Conservation (phyloP, 495 filamentous ascomycete genomes). For the Trichocladium antarcticum region DNA sequence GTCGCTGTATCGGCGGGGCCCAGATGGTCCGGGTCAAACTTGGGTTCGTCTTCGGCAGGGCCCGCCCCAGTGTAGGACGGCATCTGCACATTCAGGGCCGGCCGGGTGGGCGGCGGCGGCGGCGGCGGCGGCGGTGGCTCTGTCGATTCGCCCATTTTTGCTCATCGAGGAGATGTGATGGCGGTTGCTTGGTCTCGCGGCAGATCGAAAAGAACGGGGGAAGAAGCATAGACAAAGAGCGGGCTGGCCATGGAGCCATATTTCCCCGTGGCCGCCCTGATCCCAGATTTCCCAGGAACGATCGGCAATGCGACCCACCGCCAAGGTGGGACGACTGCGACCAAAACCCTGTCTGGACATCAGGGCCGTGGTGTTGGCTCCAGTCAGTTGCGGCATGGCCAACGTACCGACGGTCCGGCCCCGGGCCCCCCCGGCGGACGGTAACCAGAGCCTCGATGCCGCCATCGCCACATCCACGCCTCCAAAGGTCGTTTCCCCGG, state of each 20-base stretch:
- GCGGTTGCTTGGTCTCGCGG: too few relatives aligned
- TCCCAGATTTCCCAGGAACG: neutral
- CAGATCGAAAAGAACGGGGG: neutral
- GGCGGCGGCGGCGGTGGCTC: conserved; percentile 1
- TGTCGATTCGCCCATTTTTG: conserved; percentile 7
- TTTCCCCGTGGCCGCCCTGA: too few relatives aligned
- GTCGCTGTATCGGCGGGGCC: conserved; percentile 9
- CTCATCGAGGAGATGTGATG: neutral
- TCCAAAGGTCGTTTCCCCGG: too few relatives aligned
- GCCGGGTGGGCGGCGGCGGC: conserved; percentile 3
- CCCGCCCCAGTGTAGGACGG: conserved; percentile 16
- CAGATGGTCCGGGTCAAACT: conserved; percentile 15
- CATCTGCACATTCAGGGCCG: conserved; percentile 18
- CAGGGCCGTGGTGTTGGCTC: conserved; percentile 3
- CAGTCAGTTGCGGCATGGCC: conserved; percentile 1
- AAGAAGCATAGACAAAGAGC: too few relatives aligned
- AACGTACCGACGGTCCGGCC: neutral
- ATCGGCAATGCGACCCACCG: conserved; percentile 10
- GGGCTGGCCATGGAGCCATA: too few relatives aligned
- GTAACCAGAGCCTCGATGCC: neutral
- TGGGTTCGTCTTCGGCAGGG: conserved; percentile 17
- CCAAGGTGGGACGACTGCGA: conserved; percentile 3
- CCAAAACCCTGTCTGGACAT: conserved; percentile 1
- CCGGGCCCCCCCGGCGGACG: neutral
- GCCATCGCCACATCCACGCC: too few relatives aligned